These are phyloP conservation scores for Teratosphaeria epicoccoides DNA, from an alignment of 2,329 filamentous ascomycete genomes.

Conservation along the genomic window DNA sequence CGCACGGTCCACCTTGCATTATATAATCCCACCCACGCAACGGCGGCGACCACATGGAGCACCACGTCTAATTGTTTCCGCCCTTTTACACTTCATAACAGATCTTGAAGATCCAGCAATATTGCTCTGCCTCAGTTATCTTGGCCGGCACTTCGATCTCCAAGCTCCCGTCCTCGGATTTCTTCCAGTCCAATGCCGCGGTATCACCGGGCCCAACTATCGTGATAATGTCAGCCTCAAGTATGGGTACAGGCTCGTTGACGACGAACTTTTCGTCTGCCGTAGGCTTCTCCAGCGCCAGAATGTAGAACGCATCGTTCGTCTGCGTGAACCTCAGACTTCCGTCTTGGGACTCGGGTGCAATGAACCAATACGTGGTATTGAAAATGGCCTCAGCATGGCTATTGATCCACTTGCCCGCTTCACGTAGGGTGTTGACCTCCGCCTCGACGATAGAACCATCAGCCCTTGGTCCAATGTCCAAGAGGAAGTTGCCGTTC, in stretches of 20 bases:
- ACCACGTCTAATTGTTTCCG: no score
- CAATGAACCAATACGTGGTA: slow-evolving; percentile 46
- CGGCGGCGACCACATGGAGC: no score
- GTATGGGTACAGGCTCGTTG: slow-evolving; percentile 36
- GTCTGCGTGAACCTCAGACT: slow-evolving; percentile 44
- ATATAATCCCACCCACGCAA: no score
- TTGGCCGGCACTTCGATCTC: slow-evolving; percentile 25
- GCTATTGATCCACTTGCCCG: slow-evolving; percentile 43
- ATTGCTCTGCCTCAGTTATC: slow-evolving; percentile 28
- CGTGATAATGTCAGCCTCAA: slow-evolving; percentile 38
- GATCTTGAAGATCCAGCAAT: slow-evolving; percentile 38
- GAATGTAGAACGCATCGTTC: slow-evolving; percentile 43
- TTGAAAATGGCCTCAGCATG: slow-evolving; percentile 48
- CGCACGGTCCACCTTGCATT: no score
- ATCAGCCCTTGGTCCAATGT: slow-evolving; percentile 47
- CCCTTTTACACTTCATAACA: no score
- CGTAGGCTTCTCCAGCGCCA: slow-evolving; percentile 36
- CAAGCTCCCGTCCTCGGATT: slow-evolving; percentile 23
- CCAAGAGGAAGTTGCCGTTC: slow-evolving; percentile 47
- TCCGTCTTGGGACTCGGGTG: slow-evolving; percentile 31
- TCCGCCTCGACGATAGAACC: slow-evolving; percentile 44
- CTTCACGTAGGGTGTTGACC: slow-evolving; percentile 37
- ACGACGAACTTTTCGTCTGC: slow-evolving; percentile 28
- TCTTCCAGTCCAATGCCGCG: slow-evolving; percentile 17
- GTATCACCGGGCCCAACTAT: slow-evolving; percentile 29